These are phyloP conservation scores for Exophiala aquamarina DNA, from an alignment of 2,329 filamentous ascomycete species.

Conservation along the genomic window DNA sequence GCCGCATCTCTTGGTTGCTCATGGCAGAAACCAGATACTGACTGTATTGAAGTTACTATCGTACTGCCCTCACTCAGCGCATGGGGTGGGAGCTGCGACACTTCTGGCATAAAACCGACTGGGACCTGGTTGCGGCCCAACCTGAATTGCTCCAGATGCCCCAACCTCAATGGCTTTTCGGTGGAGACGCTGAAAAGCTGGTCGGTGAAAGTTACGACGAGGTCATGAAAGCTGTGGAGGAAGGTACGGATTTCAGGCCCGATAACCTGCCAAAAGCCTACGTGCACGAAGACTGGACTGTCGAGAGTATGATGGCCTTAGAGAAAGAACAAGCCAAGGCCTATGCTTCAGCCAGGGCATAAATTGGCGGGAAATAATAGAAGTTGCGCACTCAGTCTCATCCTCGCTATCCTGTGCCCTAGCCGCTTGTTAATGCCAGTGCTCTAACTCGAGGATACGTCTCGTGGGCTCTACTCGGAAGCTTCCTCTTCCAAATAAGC, in stretches of 20 bases:
- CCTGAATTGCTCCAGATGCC: conserved; percentile 18
- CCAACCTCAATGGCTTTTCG: conserved; percentile 50
- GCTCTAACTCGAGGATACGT: background rate
- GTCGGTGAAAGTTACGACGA: conserved; percentile 41
- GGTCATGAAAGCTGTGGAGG: conserved; percentile 1
- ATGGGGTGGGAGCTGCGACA: conserved; percentile 23
- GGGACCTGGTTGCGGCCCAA: conserved; percentile 5
- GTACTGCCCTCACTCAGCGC: conserved; percentile 14
- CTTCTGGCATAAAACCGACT: conserved; percentile 12
- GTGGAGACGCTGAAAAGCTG: conserved; percentile 50
- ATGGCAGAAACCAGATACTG: background rate
- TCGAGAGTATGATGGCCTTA: conserved; percentile 8
- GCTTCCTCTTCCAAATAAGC: too few species aligned
- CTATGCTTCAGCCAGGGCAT: background rate
- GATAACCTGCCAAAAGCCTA: conserved; percentile 5
- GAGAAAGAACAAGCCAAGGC: conserved; percentile 2
- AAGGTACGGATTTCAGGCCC: conserved; percentile 3
- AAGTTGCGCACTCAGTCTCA: background rate
- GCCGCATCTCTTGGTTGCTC: too few species aligned
- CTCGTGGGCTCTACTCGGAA: background rate
- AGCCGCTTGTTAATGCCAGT: background rate
- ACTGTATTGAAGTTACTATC: conserved; percentile 16
- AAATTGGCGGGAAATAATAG: background rate
- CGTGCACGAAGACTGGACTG: conserved; percentile 12
- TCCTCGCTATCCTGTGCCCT: background rate